Percentiles rank a stretch among this genome's conserved stretches.
phyloP scores from a whole-genome alignment of 2,329 filamentous ascomycete genomes.

The Cladophialophora carrionii region DNA sequence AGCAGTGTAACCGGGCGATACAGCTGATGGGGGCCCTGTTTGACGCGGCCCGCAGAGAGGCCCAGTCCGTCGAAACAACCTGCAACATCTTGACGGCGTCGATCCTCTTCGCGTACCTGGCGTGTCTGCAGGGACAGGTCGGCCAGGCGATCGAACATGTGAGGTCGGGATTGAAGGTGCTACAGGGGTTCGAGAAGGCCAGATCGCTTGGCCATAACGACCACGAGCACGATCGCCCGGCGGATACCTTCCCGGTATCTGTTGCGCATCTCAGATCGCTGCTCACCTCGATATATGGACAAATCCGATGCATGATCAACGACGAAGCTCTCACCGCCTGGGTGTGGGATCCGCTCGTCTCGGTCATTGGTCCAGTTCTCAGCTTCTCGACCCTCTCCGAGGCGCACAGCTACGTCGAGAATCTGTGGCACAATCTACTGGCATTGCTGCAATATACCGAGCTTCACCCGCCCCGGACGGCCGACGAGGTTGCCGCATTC shows the following conservation, averaged over 20 bases:
- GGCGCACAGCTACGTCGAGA: conserved; percentile 24
- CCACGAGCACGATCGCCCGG: neutral
- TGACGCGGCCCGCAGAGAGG: conserved; percentile 44
- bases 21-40: conserved; percentile 41
- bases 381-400: conserved; percentile 14
- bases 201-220: neutral
- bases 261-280: conserved; percentile 7
- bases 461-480: conserved; percentile 16
- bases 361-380: conserved; percentile 6
- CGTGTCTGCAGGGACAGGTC: conserved; percentile 58
- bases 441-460: conserved; percentile 18
- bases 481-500: conserved; percentile 13
- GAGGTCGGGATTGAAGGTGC: conserved; percentile 41
- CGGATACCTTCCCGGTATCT: conserved; percentile 17
- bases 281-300: conserved; percentile 23
- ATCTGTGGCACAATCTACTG: conserved; percentile 21
- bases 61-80: conserved; percentile 41
- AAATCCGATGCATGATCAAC: conserved; percentile 27
- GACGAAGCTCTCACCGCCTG: conserved; percentile 21
- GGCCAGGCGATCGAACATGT: conserved; percentile 48
- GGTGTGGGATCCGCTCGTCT: conserved; percentile 17
- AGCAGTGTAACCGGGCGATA: conserved; percentile 57
- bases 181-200: conserved; percentile 25
- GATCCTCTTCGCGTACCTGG: conserved; percentile 59
- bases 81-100: conserved; percentile 50